Evolutionary conservation across 306 rosid species (phyloP).

Genomic region (Phaseolus lunatus): DNA sequence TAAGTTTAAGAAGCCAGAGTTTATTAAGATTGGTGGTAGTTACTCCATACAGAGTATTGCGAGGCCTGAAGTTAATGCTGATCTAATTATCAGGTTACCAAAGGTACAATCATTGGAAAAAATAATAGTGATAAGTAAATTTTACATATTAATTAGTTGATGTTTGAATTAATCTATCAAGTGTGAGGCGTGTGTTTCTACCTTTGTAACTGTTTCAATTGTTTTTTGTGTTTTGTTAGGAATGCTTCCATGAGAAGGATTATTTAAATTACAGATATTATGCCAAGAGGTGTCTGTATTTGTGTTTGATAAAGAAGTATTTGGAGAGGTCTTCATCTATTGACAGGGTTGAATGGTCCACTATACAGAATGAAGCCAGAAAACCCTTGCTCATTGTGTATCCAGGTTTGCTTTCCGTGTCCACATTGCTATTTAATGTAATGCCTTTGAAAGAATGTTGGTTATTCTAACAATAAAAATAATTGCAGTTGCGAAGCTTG

Average conservation of each 20-base stretch:
- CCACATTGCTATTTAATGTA: background rate
- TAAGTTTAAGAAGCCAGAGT: constrained; percentile 71
- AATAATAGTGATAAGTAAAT: background rate
- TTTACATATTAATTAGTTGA: background rate
- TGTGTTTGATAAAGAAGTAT: constrained; percentile 73
- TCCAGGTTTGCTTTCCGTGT: constrained; percentile 66
- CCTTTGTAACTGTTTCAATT: background rate
- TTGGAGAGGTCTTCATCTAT: constrained; percentile 65
- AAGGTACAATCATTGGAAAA: constrained; percentile 56
- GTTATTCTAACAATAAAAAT: constrained; percentile 19
- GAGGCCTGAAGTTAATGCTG: constrained; percentile 72
- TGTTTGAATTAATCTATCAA: background rate
- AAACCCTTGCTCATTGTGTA: constrained; percentile 73
- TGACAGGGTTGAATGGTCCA: constrained; percentile 81
- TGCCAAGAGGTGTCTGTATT: constrained; percentile 87
- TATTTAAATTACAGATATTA: constrained; percentile 89
- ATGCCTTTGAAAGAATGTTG: background rate
- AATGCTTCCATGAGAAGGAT: constrained; percentile 91
- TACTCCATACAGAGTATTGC: constrained; percentile 64
- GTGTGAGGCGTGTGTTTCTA: background rate
- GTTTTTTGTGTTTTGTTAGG: constrained; percentile 58
- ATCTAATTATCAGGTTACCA: constrained; percentile 75
- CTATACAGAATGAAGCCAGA: constrained; percentile 83
- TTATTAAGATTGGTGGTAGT: constrained; percentile 71
- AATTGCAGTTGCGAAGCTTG: constrained; percentile 60